Base-by-base conservation (phyloP, 495 filamentous ascomycete species). In the Mycothermus thermophilus region DNA sequence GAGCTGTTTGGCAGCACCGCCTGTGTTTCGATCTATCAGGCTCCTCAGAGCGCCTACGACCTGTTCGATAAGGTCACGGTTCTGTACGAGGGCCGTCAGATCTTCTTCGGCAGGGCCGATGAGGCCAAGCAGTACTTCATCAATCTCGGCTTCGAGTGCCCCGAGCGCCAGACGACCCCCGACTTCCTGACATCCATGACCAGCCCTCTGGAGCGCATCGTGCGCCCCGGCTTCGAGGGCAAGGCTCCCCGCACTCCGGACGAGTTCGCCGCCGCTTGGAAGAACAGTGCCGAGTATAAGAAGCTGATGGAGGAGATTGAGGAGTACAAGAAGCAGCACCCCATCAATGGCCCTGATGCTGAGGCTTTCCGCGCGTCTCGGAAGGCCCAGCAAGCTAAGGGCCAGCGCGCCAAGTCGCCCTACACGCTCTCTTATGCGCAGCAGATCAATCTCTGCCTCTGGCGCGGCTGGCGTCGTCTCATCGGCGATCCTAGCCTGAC, bases 111-210 rank as follows among this genome's bases (percentile, higher is more conserved):
- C 3, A 57, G 54, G 9, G 69, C 74, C 6, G 44, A 56, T 32
- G 63, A 63, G 20, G 83, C 80, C 5, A 77, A 67, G 46, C 64
- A 68, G 26, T 87, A 75, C 54, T 88, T 88, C 39, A 50, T 71
- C 29, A 59, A 80, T 26, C 73, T 90, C 51, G 83, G 83, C 9
- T 90, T 84, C 49, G 61, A 76, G 8, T 83, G 79, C 42, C 77
- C 80, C 1, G 58, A 68, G 15, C 72, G 83, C 37, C 72, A 80
- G 44, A 87, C 80, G 1, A 80, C 77, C 1, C 75, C 79, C 14
- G 83, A 90, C 48, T 90, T 84, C 57, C 60, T 88, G 0, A 88
- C 83, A 1, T 83, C 81, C 4, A 60, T 90, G 50, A 86, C 83
- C 0, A 79, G 73, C 42, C 69, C 83, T 0, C 54, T 59, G 2